Conservation (phyloP, 1,284 basidiomycete species). For the Coniophora puteana region DNA sequence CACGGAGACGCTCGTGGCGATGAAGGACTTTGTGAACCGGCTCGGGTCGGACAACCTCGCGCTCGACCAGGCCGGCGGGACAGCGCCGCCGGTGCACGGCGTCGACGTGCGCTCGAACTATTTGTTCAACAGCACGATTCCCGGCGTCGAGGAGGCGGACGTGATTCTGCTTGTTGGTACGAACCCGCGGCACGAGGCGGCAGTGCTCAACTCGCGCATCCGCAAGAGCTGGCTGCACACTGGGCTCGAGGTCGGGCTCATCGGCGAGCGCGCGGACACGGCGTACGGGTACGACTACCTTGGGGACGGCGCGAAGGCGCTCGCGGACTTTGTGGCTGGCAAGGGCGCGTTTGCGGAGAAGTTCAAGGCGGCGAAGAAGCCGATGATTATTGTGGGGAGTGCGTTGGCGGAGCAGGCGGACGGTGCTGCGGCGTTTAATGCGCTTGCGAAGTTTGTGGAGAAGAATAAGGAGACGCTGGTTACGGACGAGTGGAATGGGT, state of each 20-base stretch:
- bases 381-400: conserved; percentile 92
- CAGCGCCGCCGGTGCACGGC: conserved; percentile 68
- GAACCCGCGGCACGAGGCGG: conserved; percentile 96
- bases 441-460: conserved; percentile 80
- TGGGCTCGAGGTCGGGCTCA: conserved; percentile 81
- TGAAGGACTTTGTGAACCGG: conserved; percentile 93
- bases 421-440: conserved; percentile 77
- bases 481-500: conserved; percentile 94
- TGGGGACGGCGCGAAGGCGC: conserved; percentile 76
- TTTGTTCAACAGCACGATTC: conserved; percentile 94
- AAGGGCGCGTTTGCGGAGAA: conserved; percentile 80
- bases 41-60: conserved; percentile 95
- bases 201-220: conserved; percentile 96
- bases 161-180: conserved; percentile 93
- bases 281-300: conserved; percentile 94
- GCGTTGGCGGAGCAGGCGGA: conserved; percentile 86
- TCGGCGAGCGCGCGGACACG: conserved; percentile 91
- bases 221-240: conserved; percentile 92
- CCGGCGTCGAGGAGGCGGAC: conserved; percentile 90
- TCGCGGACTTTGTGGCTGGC: conserved; percentile 78
- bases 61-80: conserved; percentile 74
- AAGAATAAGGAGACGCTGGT: conserved; percentile 74
- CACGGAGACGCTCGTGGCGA: conserved; percentile 88
- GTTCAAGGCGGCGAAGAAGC: conserved; percentile 90
- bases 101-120: conserved; percentile 96